Conservation (phyloP, 306 rosid genomes). For the Prunus mira region DNA sequence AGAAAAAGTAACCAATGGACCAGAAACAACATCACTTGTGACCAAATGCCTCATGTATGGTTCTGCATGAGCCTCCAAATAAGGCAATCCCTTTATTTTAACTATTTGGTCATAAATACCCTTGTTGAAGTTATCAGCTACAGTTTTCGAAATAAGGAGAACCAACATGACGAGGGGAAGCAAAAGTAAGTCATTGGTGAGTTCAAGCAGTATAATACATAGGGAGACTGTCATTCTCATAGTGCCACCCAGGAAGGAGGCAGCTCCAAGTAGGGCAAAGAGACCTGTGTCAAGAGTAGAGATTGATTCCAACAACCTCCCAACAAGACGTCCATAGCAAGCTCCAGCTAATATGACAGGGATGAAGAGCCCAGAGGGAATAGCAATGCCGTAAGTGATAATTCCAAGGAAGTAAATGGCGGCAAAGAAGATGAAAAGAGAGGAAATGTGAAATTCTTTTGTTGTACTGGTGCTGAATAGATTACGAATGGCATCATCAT, state of each 20-base stretch:
- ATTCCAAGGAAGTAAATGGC: slow-evolving; percentile 63
- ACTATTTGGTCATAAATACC: slow-evolving; percentile 88
- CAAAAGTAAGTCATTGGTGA: slow-evolving; percentile 68
- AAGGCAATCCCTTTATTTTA: slow-evolving; percentile 76
- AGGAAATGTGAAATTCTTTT: slow-evolving; percentile 56
- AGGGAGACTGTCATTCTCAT: slow-evolving; percentile 98
- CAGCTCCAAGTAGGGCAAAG: slow-evolving; percentile 90
- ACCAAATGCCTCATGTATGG: slow-evolving; percentile 73
- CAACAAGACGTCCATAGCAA: slow-evolving; percentile 76
- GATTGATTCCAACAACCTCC: slow-evolving; percentile 50
- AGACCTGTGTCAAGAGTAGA: slow-evolving; percentile 66
- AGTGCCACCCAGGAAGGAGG: slow-evolving; percentile 94
- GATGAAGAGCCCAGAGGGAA: slow-evolving; percentile 88
- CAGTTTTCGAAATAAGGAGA: slow-evolving; percentile 72
- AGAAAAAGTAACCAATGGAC: slow-evolving; percentile 57
- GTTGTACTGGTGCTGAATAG: slow-evolving; percentile 47
- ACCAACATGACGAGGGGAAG: slow-evolving; percentile 84
- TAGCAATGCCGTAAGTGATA: slow-evolving; percentile 78
- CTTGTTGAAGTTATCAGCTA: slow-evolving; percentile 69
- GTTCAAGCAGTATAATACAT: slow-evolving; percentile 81
- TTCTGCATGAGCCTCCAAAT: slow-evolving; percentile 74
- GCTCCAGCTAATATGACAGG: slow-evolving; percentile 88
- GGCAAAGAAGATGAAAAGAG: slow-evolving; percentile 61
- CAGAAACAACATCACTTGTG: slow-evolving; percentile 69
- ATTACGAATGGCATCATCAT: slow-evolving; percentile 78